Evolutionary conservation across 257 asterid genomes (phyloP).

Genomic region (Perilla frutescens): DNA sequence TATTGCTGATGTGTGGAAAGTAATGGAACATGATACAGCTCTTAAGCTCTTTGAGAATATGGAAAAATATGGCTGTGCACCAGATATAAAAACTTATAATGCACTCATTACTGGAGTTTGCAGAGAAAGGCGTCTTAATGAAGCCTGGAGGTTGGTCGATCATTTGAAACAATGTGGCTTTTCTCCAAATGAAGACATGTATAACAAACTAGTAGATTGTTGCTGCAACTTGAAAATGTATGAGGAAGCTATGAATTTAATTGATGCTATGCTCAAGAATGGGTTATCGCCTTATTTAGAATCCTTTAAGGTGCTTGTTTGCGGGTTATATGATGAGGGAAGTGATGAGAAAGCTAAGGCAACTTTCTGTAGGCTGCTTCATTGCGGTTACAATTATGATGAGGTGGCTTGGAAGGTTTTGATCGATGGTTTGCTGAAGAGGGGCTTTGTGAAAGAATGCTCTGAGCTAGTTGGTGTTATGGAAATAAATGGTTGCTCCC

Average conservation of each 20-base stretch:
- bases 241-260: conserved; percentile 54
- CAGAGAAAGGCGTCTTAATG: conserved; percentile 62
- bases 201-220: conserved; percentile 52
- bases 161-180: conserved; percentile 54
- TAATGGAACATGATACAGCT: conserved; percentile 58
- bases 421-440: conserved; percentile 69
- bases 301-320: conserved; percentile 57
- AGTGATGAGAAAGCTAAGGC: conserved; percentile 53
- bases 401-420: conserved; percentile 78
- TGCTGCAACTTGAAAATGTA: conserved; percentile 62
- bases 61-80: conserved; percentile 57
- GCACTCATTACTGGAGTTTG: conserved; percentile 67
- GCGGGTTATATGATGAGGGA: conserved; percentile 67
- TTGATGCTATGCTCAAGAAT: conserved; percentile 52
- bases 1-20: conserved; percentile 75
- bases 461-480: conserved; percentile 60
- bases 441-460: conserved; percentile 55
- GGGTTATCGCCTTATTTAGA: conserved; percentile 59
- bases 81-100: conserved; percentile 51
- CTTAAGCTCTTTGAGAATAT: conserved; percentile 63
- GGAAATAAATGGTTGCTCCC: conserved; percentile 61
- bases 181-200: conserved; percentile 55
- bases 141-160: conserved; percentile 61
- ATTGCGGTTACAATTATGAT: conserved; percentile 69
- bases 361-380: conserved; percentile 56